Evolutionary conservation across 768 basidiomycete genomes (phyloP).

Genomic region (Lyophyllum decastes): DNA sequence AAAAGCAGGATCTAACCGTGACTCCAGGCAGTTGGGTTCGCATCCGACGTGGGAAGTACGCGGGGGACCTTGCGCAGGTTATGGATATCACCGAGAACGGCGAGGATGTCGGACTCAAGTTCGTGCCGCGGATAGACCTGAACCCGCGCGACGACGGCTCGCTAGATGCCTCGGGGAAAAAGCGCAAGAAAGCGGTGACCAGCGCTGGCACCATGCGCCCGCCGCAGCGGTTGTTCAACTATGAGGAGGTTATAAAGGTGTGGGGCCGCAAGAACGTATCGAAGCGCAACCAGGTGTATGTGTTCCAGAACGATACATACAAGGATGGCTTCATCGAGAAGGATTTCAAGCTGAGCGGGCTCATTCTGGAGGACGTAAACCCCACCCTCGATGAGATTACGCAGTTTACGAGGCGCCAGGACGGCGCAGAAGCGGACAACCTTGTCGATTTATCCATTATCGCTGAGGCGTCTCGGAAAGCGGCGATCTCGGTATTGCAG

Average conservation of each 20-base stretch:
- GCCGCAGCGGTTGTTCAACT: conserved; percentile 90
- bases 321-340: conserved; percentile 96
- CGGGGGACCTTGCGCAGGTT: conserved; percentile 94
- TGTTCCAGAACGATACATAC: conserved; percentile 93
- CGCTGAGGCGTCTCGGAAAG: conserved; percentile 88
- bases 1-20: conserved; percentile 88
- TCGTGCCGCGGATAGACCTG: conserved; percentile 97
- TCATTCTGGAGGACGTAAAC: conserved; percentile 86
- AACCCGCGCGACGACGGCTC: conserved; percentile 81
- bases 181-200: conserved; percentile 69
- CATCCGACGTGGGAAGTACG: conserved; percentile 89
- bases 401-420: conserved; percentile 77
- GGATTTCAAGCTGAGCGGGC: conserved; percentile 81
- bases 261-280: conserved; percentile 79
- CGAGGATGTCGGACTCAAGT: conserved; percentile 90
- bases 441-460: conserved; percentile 89
- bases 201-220: conserved; percentile 70
- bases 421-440: conserved; percentile 64
- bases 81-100: conserved; percentile 92
- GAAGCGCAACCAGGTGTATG: conserved; percentile 72
- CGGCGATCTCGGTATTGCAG: conserved; percentile 91
- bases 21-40: conserved; percentile 93
- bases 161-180: conserved; percentile 60
- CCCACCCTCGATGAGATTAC: conserved; percentile 98
- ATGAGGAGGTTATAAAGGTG: conserved; percentile 86